A percentile compares a stretch with the other conserved stretches of the same genome.
Evolutionary conservation across 768 basidiomycete species (phyloP).

Genomic region (Termitomyces eurrhizus): DNA sequence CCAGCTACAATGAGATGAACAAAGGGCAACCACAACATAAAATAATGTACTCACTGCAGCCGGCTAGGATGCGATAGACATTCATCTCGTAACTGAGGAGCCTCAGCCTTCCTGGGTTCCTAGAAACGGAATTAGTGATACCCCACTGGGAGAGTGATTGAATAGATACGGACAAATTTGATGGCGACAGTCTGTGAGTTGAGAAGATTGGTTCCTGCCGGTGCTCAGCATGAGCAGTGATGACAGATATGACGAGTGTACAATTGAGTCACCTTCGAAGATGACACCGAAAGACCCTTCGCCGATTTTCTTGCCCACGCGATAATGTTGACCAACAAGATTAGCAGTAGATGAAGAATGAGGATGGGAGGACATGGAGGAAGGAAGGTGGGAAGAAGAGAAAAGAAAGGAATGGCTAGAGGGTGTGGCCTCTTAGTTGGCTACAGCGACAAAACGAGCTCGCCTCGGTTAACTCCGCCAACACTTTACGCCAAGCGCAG

Average conservation of each 20-base stretch:
- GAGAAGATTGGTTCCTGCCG: conserved; percentile 88
- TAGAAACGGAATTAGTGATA: conserved; percentile 26
- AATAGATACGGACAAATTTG: conserved; percentile 84
- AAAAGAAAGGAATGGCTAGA: conserved; percentile 25
- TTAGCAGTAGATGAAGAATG: conserved; percentile 63
- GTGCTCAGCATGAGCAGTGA: not conserved
- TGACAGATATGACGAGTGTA: conserved; percentile 3
- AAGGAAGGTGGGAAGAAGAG: conserved; percentile 20
- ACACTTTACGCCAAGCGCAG: conserved; percentile 9
- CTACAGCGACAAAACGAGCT: conserved; percentile 15
- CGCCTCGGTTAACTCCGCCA: conserved; percentile 21
- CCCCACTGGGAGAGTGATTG: conserved; percentile 10
- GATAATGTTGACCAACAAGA: conserved; percentile 94
- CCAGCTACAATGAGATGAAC: conserved; percentile 56
- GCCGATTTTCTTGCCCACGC: conserved; percentile 98
- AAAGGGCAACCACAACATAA: conserved; percentile 12
- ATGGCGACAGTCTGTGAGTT: conserved; percentile 99
- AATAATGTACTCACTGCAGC: conserved; percentile 67
- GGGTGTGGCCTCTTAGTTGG: conserved; percentile 26
- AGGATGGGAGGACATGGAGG: conserved; percentile 53
- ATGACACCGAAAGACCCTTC: conserved; percentile 98
- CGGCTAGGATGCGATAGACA: conserved; percentile 90
- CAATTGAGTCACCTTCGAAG: conserved; percentile 61
- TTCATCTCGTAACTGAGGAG: conserved; percentile 96
- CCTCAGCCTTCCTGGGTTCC: conserved; percentile 93